Percentiles rank a stretch among this genome's conserved stretches.
Conservation (phyloP, 331 rosid species). For the Quercus lobata region DNA sequence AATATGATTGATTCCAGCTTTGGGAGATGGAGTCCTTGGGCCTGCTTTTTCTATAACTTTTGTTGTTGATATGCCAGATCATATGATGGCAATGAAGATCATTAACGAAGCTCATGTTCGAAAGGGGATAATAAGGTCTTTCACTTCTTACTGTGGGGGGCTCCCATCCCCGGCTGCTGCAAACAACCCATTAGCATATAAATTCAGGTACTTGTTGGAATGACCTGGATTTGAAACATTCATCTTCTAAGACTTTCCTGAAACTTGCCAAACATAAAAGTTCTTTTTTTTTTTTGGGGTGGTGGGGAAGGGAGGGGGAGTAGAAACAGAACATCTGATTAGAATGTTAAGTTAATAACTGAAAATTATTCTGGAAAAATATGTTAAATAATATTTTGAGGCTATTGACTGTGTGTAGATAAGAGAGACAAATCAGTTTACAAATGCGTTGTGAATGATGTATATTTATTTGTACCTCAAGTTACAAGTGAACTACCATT, state of each 20-base stretch:
- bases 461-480: neutral
- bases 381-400: neutral
- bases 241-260: neutral
- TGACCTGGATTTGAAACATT: neutral
- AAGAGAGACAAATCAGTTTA: neutral
- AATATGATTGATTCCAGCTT: constrained; percentile 12
- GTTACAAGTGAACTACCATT: neutral
- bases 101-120: constrained; percentile 62
- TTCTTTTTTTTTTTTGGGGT: neutral
- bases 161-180: constrained; percentile 96
- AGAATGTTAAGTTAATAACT: neutral
- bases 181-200: constrained; percentile 91
- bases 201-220: constrained; percentile 69
- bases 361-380: neutral
- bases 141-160: constrained; percentile 91
- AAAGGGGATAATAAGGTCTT: constrained; percentile 71
- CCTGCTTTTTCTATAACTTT: neutral
- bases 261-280: neutral
- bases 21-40: neutral
- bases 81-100: constrained; percentile 99
- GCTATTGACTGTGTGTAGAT: neutral
- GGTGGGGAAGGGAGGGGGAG: neutral
- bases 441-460: neutral
- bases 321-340: neutral
- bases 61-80: constrained; percentile 57